phyloP scores from a whole-genome alignment of 176 grass and related monocot species.

The Thalia dealbata region DNA sequence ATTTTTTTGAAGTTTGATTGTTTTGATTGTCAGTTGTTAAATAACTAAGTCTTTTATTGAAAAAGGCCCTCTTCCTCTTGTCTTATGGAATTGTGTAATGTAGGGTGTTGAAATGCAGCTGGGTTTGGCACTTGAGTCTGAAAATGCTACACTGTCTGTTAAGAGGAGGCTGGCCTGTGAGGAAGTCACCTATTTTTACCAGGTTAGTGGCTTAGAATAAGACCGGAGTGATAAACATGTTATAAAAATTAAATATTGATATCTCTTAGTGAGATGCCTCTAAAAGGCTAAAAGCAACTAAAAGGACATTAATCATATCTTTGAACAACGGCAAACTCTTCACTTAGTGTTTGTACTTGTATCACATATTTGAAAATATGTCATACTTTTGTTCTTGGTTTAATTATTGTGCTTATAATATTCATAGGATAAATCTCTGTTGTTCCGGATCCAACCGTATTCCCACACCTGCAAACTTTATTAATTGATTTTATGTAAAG shows the following conservation, averaged over 20 bases:
- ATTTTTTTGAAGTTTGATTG: not conserved
- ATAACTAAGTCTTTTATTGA: too few species aligned
- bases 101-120: slow-evolving; percentile 93
- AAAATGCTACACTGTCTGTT: slow-evolving; percentile 85
- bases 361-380: not conserved
- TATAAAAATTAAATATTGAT: too few species aligned
- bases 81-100: not conserved
- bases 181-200: slow-evolving; percentile 73
- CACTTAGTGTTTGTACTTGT: not conserved
- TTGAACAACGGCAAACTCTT: not conserved
- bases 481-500: not conserved
- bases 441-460: not conserved
- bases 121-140: slow-evolving; percentile 76
- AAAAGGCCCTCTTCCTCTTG: too few species aligned
- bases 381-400: too few species aligned
- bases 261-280: too few species aligned
- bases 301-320: too few species aligned
- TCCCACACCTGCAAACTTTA: not conserved
- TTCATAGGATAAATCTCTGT: not conserved
- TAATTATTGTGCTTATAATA: not conserved
- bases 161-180: slow-evolving; percentile 94
- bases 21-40: too few species aligned
- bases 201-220: slow-evolving; percentile 30
- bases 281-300: not conserved
- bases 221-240: not conserved